These are phyloP conservation scores for Phlebopus sp. DNA, from an alignment of 1,284 basidiomycete species.

Conservation along the genomic window DNA sequence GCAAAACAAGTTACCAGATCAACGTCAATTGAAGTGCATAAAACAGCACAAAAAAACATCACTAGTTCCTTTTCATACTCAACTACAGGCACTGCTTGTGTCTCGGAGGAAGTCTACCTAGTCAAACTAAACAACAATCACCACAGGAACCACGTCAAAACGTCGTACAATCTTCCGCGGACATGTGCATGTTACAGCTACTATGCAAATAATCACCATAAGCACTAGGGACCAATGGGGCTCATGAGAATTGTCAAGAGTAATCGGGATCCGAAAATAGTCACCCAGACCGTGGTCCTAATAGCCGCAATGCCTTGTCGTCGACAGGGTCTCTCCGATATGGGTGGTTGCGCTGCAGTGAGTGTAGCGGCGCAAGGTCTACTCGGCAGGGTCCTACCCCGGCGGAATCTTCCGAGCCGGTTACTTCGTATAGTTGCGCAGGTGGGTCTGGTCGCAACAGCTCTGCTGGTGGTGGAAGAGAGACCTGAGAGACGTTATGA, in stretches of 20 bases:
- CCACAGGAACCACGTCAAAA: too few species aligned
- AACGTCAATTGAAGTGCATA: background rate
- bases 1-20: constrained; percentile 12
- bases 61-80: too few species aligned
- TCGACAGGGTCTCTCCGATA: constrained; percentile 63
- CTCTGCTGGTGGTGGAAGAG: constrained; percentile 32
- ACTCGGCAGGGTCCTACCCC: constrained; percentile 36
- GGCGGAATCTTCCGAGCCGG: constrained; percentile 20
- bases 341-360: constrained; percentile 50
- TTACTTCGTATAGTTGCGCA: constrained; percentile 31
- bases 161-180: too few species aligned
- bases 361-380: constrained; percentile 53
- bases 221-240: constrained; percentile 9
- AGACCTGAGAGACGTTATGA: constrained; percentile 22
- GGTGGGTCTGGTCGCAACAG: constrained; percentile 29
- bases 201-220: too few species aligned
- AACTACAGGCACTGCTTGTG: too few species aligned
- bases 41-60: background rate
- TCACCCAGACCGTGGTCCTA: constrained; percentile 41
- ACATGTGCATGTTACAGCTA: too few species aligned
- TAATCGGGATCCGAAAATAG: constrained; percentile 23
- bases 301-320: constrained; percentile 54
- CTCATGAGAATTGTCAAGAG: constrained; percentile 24
- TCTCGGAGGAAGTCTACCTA: too few species aligned
- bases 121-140: too few species aligned